A percentile compares a stretch with the other conserved stretches of the same genome.
phyloP scores from a whole-genome alignment of 176 grass and related monocot genomes.

The Canna indica region DNA sequence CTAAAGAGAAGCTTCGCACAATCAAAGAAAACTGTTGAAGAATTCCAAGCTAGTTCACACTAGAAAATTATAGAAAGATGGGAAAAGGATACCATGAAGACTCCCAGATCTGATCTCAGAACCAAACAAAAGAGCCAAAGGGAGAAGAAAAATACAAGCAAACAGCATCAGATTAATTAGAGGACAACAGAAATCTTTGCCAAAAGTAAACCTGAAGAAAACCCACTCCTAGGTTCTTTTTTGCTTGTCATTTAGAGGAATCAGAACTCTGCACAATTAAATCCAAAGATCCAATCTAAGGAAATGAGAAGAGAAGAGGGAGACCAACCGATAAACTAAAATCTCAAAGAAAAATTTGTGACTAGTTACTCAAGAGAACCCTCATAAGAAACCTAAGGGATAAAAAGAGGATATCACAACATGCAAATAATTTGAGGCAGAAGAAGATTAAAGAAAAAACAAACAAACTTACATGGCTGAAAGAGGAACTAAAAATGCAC shows the following conservation, averaged over 20 bases:
- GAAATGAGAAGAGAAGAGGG: background rate
- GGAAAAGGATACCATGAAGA: background rate
- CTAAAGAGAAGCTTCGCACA: background rate
- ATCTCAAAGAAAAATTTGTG: background rate
- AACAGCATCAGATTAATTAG: background rate
- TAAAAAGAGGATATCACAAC: background rate
- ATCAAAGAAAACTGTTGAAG: background rate
- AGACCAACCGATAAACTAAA: background rate
- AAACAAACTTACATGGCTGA: background rate
- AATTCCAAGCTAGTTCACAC: background rate
- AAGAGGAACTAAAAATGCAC: too few species aligned
- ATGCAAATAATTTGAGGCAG: too few species aligned
- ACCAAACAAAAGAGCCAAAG: background rate
- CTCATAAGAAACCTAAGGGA: background rate
- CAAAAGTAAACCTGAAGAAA: background rate
- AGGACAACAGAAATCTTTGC: background rate
- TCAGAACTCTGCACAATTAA: background rate
- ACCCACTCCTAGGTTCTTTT: background rate
- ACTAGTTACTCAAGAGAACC: background rate
- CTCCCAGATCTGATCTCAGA: background rate
- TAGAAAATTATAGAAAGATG: background rate
- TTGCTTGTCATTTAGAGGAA: background rate
- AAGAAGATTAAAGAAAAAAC: background rate
- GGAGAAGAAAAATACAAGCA: background rate
- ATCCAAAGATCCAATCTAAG: background rate